phyloP scores from a whole-genome alignment of 1,139 yeast species.

The Protomyces arabidopsidicola region DNA sequence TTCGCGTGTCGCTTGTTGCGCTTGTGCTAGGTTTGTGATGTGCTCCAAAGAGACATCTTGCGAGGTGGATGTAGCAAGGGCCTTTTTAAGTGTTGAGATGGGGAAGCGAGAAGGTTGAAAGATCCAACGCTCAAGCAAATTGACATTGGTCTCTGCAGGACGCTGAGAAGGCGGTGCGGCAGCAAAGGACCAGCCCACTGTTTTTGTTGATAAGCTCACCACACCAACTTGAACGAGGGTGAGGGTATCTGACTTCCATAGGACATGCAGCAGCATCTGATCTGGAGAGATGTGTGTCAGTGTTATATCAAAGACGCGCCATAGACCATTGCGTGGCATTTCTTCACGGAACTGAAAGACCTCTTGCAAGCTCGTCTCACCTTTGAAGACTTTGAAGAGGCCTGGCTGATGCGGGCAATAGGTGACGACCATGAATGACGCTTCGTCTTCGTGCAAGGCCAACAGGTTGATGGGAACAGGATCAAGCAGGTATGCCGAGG shows the following conservation, averaged over 20 bases:
- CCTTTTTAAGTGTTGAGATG: neutral
- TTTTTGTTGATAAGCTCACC: neutral
- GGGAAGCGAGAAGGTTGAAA: constrained; percentile 11
- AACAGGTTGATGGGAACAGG: constrained; percentile 3
- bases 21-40: neutral
- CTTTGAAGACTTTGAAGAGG: constrained; percentile 12
- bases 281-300: neutral
- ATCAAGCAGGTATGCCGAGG: constrained; percentile 2
- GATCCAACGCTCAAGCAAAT: constrained; percentile 6
- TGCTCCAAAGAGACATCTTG: neutral
- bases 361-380: constrained; percentile 11
- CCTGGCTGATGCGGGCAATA: constrained; percentile 26
- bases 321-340: constrained; percentile 12
- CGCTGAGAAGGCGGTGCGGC: neutral
- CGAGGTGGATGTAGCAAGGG: neutral
- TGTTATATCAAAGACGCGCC: constrained; percentile 12
- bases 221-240: constrained; percentile 11
- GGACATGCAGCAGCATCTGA: constrained; percentile 3
- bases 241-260: constrained; percentile 23
- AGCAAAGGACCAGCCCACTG: constrained; percentile 6
- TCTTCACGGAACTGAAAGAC: constrained; percentile 2
- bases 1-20: neutral
- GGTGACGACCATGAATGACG: constrained; percentile 11
- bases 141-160: neutral
- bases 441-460: constrained; percentile 3